phyloP scores from a whole-genome alignment of 1,139 yeast species.

The Protomyces inundatus region DNA sequence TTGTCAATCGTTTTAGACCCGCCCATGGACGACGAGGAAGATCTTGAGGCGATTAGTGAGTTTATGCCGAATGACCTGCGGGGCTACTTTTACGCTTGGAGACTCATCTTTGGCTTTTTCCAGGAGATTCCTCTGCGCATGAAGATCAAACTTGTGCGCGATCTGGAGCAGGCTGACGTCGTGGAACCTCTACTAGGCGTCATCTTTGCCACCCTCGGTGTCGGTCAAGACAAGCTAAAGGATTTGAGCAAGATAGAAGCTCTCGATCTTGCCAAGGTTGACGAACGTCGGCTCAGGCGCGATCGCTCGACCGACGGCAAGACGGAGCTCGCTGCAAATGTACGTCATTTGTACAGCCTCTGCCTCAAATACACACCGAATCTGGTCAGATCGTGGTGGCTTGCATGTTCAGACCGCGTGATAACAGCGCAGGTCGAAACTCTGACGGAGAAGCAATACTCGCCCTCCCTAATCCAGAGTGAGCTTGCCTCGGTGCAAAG shows the following conservation, averaged over 20 bases:
- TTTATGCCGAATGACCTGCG: conserved; percentile 28
- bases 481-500: conserved; percentile 55
- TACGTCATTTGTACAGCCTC: conserved; percentile 55
- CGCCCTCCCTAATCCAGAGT: conserved; percentile 57
- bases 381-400: conserved; percentile 65
- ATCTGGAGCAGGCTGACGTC: conserved; percentile 48
- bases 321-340: conserved; percentile 14
- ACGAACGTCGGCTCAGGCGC: conserved; percentile 33
- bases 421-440: conserved; percentile 55
- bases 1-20: conserved; percentile 35
- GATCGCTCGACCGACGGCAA: conserved; percentile 36
- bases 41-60: conserved; percentile 13
- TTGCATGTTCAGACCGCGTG: conserved; percentile 55
- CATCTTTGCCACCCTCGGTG: conserved; percentile 32
- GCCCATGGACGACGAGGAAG: conserved; percentile 29
- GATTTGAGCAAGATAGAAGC: conserved; percentile 29
- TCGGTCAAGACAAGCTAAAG: conserved; percentile 28
- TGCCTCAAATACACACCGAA: conserved; percentile 61
- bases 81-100: conserved; percentile 66
- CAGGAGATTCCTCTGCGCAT: conserved; percentile 50
- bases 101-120: conserved; percentile 57
- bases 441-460: conserved; percentile 56
- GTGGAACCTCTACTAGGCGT: conserved; percentile 41
- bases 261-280: neutral
- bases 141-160: conserved; percentile 48